These are phyloP conservation scores for Magnusiomyces paraingens DNA, from an alignment of 1,139 yeast genomes.

Conservation along the genomic window DNA sequence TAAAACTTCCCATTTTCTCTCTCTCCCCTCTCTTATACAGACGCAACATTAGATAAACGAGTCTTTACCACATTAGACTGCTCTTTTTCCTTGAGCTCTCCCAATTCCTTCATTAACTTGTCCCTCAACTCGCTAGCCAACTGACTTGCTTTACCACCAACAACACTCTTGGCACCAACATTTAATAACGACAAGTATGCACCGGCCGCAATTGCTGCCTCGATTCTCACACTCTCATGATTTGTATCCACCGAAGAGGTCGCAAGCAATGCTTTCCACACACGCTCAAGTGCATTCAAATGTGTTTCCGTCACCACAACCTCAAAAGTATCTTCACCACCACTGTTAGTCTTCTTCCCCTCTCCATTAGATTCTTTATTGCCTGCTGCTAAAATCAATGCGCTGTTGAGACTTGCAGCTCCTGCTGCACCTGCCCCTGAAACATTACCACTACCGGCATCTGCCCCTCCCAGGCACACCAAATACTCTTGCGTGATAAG, in stretches of 20 bases:
- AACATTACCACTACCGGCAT: not conserved
- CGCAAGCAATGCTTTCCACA: slow-evolving; percentile 31
- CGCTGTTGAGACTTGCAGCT: not conserved
- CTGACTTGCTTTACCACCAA: not conserved
- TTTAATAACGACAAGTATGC: slow-evolving; percentile 22
- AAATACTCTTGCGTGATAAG: slow-evolving; percentile 1
- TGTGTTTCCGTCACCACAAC: slow-evolving; percentile 28
- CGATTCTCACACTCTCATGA: slow-evolving; percentile 59
- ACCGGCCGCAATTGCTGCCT: slow-evolving; percentile 38
- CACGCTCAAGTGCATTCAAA: slow-evolving; percentile 17
- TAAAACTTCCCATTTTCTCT: no score
- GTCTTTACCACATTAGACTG: slow-evolving; percentile 9
- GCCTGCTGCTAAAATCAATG: not conserved
- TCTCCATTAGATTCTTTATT: not conserved
- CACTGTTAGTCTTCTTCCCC: not conserved
- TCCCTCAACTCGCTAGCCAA: slow-evolving; percentile 12
- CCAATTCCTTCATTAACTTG: slow-evolving; percentile 8
- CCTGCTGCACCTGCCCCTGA: not conserved
- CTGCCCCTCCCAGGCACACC: not conserved
- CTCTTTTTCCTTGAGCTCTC: slow-evolving; percentile 1
- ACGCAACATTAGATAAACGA: slow-evolving; percentile 7
- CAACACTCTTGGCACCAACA: slow-evolving; percentile 7
- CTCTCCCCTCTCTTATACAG: not conserved
- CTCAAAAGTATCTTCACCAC: slow-evolving; percentile 16
- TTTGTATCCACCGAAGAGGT: slow-evolving; percentile 41